phyloP scores from a whole-genome alignment of 441 rosid genomes.

The Kokia cookei region DNA sequence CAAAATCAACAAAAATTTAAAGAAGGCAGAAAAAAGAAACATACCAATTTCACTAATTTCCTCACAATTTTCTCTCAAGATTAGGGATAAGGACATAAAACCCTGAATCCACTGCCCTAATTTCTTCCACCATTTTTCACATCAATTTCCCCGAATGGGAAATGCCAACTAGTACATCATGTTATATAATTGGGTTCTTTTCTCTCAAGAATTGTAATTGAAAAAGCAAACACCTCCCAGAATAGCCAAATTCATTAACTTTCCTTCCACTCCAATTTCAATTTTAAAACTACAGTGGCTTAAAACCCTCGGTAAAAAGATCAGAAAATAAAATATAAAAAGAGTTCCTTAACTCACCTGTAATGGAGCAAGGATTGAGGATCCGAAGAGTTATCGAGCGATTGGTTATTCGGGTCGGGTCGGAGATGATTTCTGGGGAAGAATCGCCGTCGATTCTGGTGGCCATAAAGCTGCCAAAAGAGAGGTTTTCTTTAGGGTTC shows the following conservation, averaged over 20 bases:
- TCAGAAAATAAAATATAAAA: neutral
- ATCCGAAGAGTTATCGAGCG: neutral
- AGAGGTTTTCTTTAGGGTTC: neutral
- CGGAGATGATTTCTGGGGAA: neutral
- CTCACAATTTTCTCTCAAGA: neutral
- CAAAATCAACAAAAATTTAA: neutral
- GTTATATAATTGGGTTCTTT: neutral
- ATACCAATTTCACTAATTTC: neutral
- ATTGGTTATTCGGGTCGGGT: neutral
- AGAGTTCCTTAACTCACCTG: neutral
- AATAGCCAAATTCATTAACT: neutral
- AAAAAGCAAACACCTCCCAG: neutral
- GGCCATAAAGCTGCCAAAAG: slow-evolving; percentile 31
- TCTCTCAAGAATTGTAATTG: neutral
- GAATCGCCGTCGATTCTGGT: slow-evolving; percentile 17
- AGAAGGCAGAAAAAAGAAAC: neutral
- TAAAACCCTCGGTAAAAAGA: neutral
- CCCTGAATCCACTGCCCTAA: neutral
- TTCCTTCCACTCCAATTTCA: neutral
- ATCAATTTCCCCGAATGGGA: neutral
- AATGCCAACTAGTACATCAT: neutral
- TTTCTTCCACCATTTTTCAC: neutral
- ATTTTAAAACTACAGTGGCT: neutral
- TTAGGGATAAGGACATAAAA: neutral
- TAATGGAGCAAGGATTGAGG: neutral